Conservation (phyloP, 2,329 filamentous ascomycete genomes). For the Chaetomiaceae sp. region DNA sequence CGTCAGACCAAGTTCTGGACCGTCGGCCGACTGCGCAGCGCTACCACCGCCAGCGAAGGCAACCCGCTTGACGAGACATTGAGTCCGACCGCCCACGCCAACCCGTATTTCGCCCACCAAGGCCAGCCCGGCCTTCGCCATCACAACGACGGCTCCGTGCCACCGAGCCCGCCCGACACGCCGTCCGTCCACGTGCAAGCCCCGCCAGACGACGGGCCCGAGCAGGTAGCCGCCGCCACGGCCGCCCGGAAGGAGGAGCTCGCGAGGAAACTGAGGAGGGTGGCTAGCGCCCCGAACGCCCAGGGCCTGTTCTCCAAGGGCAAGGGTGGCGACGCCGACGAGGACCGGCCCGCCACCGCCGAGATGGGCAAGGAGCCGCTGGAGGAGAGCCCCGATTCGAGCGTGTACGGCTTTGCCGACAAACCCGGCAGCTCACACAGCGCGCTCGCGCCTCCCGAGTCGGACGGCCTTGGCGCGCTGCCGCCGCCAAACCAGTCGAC, state of each 20-base stretch:
- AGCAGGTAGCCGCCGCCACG: conserved; percentile 68
- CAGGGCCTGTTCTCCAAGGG: conserved; percentile 76
- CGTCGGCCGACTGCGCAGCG: conserved; percentile 80
- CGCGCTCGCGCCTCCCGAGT: conserved; percentile 38
- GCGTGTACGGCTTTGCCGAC: conserved; percentile 44
- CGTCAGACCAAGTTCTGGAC: conserved; percentile 87
- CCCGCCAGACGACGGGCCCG: conserved; percentile 53
- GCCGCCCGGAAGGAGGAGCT: conserved; percentile 70
- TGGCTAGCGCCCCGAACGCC: conserved; percentile 94
- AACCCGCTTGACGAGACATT: conserved; percentile 82
- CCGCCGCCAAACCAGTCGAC: conserved; percentile 63
- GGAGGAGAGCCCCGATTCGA: conserved; percentile 50
- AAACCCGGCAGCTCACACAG: conserved; percentile 37
- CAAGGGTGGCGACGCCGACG: conserved; percentile 36
- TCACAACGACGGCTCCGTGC: conserved; percentile 89
- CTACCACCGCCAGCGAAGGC: conserved; percentile 88
- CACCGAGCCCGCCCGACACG: conserved; percentile 87
- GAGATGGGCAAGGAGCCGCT: conserved; percentile 82
- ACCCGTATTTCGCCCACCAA: conserved; percentile 96
- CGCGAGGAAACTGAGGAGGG: conserved; percentile 84
- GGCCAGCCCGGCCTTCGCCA: conserved; percentile 89
- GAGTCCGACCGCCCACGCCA: conserved; percentile 89
- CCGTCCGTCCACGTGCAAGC: conserved; percentile 71
- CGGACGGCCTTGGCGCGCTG: conserved; percentile 55
- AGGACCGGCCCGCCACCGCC: conserved; percentile 72